Evolutionary conservation across 495 filamentous ascomycete species (phyloP).

Genomic region (Trichoderma erinaceum): DNA sequence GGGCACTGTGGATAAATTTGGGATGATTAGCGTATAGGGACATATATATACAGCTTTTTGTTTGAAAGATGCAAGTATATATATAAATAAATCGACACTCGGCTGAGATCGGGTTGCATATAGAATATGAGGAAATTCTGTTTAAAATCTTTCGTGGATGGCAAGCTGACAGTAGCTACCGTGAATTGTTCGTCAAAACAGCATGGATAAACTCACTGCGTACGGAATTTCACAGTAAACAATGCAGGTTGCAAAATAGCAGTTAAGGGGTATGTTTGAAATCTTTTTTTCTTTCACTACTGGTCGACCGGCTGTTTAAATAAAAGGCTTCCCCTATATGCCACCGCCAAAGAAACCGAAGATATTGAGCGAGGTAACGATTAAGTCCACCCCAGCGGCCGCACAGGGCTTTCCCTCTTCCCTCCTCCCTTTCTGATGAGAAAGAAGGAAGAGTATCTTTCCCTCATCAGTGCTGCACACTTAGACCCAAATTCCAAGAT

Average conservation of each 20-base stretch:
- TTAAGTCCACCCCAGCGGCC: constrained; percentile 49
- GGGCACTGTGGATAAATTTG: constrained; percentile 4
- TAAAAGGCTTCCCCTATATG: not conserved
- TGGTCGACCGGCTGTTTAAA: not conserved
- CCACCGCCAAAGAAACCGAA: not conserved
- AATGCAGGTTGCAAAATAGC: not conserved
- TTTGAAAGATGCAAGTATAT: not conserved
- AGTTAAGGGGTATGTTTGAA: not conserved
- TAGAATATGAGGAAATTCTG: not conserved
- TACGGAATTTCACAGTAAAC: not conserved
- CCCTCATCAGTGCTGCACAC: constrained; percentile 86
- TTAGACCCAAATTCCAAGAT: constrained; percentile 33
- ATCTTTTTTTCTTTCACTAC: not conserved
- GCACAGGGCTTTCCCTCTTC: constrained; percentile 93
- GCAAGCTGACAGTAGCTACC: not conserved
- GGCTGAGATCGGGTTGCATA: not conserved
- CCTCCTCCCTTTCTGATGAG: constrained; percentile 44
- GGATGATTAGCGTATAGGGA: constrained; percentile 2
- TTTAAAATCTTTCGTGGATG: no score
- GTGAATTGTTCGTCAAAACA: no score
- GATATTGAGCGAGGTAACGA: constrained; percentile 40
- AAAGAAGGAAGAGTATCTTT: constrained; percentile 70
- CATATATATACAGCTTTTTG: not conserved
- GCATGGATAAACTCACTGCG: not conserved
- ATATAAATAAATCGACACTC: not conserved